phyloP scores from a whole-genome alignment of 768 basidiomycete genomes.

The Trametes gibbosa region DNA sequence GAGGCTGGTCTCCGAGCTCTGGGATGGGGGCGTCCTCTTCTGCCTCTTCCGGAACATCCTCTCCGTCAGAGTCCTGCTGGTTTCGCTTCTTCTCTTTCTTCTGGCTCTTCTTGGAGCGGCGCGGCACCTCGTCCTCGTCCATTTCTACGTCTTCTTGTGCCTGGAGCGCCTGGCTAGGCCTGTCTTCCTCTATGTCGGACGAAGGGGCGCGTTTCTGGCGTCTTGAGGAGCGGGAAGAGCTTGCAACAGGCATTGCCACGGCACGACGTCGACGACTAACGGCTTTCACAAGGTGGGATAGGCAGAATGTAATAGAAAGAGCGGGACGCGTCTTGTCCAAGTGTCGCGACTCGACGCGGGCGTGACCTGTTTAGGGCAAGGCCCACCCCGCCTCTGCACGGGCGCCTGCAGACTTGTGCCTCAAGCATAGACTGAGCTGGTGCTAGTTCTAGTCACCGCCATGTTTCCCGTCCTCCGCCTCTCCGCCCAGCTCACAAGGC shows the following conservation, averaged over 20 bases:
- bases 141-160: constrained; percentile 25
- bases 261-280: background rate
- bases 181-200: constrained; percentile 41
- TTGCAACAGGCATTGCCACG: constrained; percentile 31
- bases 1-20: constrained; percentile 63
- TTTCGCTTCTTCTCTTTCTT: constrained; percentile 29
- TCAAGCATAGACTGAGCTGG: background rate
- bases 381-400: constrained; percentile 17
- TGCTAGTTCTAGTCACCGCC: constrained; percentile 12
- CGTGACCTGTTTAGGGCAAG: constrained; percentile 29
- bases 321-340: constrained; percentile 20
- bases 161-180: constrained; percentile 14
- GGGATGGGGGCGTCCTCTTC: constrained; percentile 44
- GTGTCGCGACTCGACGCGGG: constrained; percentile 10
- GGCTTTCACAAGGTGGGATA: background rate
- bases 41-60: constrained; percentile 18
- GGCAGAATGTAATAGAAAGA: background rate
- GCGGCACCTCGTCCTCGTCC: constrained; percentile 44
- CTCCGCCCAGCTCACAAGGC: constrained; percentile 6
- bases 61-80: constrained; percentile 40
- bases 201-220: constrained; percentile 40
- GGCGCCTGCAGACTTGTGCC: background rate
- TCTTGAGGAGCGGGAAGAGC: constrained; percentile 36
- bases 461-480: constrained; percentile 26
- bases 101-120: constrained; percentile 26